Conservation (phyloP, 768 basidiomycete genomes). For the Clitopilus passeckerianus region DNA sequence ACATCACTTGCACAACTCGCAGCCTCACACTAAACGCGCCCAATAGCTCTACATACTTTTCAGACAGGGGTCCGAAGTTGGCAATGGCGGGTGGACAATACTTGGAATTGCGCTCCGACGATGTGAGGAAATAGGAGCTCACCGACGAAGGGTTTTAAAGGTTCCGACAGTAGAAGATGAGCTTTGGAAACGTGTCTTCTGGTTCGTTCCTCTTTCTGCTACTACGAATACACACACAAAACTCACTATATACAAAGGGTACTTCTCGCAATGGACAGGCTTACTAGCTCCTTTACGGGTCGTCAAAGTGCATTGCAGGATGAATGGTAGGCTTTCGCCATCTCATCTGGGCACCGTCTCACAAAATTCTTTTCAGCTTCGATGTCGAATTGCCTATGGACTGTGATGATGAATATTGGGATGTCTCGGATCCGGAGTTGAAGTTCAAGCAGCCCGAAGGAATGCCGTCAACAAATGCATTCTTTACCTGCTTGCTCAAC, state of each 20-base stretch:
- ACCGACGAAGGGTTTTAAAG: conserved; percentile 33
- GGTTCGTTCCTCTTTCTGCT: conserved; percentile 24
- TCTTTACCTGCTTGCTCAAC: conserved; percentile 50
- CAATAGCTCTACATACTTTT: conserved; percentile 44
- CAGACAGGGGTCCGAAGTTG: conserved; percentile 39
- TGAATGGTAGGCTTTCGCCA: conserved; percentile 50
- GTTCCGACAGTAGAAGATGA: conserved; percentile 54
- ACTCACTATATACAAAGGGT: conserved; percentile 28
- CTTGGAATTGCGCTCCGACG: conserved; percentile 66
- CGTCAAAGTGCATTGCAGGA: conserved; percentile 72
- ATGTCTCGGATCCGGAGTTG: conserved; percentile 36
- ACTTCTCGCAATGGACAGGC: conserved; percentile 42
- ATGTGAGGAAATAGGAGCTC: conserved; percentile 73
- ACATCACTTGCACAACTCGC: conserved; percentile 11
- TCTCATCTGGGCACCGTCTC: background rate
- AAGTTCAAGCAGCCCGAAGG: conserved; percentile 61
- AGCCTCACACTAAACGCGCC: background rate
- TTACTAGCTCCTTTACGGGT: conserved; percentile 47
- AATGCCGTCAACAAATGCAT: conserved; percentile 50
- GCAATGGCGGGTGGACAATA: conserved; percentile 58
- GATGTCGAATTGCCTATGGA: conserved; percentile 63
- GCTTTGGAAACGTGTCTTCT: conserved; percentile 69
- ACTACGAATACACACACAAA: background rate
- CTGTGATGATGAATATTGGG: conserved; percentile 74
- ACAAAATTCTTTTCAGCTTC: conserved; percentile 36